A percentile compares a stretch with the other conserved stretches of the same genome.
These are phyloP conservation scores for Glycyrrhiza uralensis DNA, from an alignment of 306 rosid genomes.

Conservation along the genomic window DNA sequence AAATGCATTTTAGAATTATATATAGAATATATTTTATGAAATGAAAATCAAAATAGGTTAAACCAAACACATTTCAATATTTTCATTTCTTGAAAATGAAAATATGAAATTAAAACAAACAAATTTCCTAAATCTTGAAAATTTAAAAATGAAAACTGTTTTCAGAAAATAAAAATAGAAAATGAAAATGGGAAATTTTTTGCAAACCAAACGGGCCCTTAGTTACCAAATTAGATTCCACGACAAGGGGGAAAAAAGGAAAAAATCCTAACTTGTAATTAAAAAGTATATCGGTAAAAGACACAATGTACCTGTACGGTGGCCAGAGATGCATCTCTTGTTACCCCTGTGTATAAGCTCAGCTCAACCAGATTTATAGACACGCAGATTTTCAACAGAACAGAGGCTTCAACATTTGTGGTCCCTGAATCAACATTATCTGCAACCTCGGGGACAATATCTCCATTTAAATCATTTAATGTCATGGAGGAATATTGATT, in stretches of 20 bases:
- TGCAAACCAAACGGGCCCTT: no score
- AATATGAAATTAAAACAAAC: no score
- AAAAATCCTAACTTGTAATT: not conserved
- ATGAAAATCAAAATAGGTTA: no score
- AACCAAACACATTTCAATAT: no score
- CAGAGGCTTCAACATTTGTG: conserved; percentile 41
- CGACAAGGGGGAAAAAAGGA: not conserved
- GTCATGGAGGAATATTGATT: conserved; percentile 37
- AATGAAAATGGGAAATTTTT: no score
- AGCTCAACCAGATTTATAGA: conserved; percentile 68
- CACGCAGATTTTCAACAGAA: conserved; percentile 59
- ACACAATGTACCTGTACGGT: conserved; percentile 70
- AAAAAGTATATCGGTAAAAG: not conserved
- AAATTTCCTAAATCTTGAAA: no score
- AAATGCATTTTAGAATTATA: no score
- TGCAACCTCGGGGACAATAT: conserved; percentile 33
- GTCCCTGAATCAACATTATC: conserved; percentile 42
- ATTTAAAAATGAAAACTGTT: no score
- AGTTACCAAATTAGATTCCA: not conserved
- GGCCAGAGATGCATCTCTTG: conserved; percentile 81
- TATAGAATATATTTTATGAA: no score
- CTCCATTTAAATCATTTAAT: conserved; percentile 38
- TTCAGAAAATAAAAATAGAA: no score
- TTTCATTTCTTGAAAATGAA: no score
- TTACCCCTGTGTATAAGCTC: conserved; percentile 66